phyloP scores from a whole-genome alignment of 106 monocot species.

The Alisma plantagoaquatica region DNA sequence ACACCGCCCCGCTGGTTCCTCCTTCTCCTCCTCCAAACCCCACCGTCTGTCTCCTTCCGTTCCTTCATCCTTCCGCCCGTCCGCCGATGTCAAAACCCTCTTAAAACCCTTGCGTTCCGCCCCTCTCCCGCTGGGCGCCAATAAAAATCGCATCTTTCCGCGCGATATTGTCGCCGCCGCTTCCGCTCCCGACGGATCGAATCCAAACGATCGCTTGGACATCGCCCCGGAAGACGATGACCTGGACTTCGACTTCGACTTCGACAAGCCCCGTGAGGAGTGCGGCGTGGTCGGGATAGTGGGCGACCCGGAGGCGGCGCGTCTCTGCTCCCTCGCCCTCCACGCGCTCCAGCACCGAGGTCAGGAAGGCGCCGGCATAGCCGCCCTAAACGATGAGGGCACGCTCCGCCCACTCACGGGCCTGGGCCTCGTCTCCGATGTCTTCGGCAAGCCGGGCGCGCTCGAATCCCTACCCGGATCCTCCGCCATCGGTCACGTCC shows the following conservation, averaged over 20 bases:
- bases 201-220: no score
- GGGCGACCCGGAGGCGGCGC: conserved; percentile 70
- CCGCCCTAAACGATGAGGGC: conserved; percentile 19
- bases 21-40: background rate
- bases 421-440: conserved; percentile 81
- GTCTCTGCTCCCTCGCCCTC: conserved; percentile 62
- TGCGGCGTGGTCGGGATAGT: conserved; percentile 83
- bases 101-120: no score
- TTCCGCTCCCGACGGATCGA: no score
- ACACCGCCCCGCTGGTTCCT: background rate
- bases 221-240: no score
- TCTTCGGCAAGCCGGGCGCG: conserved; percentile 36
- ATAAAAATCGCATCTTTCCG: no score
- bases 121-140: no score
- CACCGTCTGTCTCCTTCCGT: background rate
- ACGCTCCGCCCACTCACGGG: conserved; percentile 37
- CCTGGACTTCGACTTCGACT: background rate
- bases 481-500: conserved; percentile 82
- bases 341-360: conserved; percentile 94
- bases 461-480: conserved; percentile 51
- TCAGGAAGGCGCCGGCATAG: conserved; percentile 90
- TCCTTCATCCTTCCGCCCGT: background rate
- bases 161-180: no score
- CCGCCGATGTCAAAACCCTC: no score
- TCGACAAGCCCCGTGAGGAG: conserved; percentile 81